These are phyloP conservation scores for Spathaspora hagerdaliae DNA, from an alignment of 805 yeast genomes.

Conservation along the genomic window DNA sequence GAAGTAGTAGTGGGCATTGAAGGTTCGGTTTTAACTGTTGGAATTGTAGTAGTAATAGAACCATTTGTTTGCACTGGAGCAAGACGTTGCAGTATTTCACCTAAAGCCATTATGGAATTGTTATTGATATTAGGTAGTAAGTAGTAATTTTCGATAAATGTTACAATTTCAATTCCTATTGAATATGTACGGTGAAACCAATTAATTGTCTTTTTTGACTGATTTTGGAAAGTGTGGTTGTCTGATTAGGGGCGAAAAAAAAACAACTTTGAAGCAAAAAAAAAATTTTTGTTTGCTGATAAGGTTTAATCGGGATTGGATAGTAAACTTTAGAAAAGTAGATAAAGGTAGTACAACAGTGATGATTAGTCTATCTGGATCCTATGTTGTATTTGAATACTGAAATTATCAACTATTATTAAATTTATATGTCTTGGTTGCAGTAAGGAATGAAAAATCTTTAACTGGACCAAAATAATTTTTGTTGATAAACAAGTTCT, in stretches of 20 bases:
- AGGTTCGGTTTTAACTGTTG: background rate
- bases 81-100: conserved; percentile 17
- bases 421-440: no score
- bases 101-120: conserved; percentile 6
- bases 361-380: no score
- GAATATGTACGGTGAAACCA: no score
- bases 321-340: no score
- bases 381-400: background rate
- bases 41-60: background rate
- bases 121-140: no score
- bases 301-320: background rate
- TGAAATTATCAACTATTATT: background rate
- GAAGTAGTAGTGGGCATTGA: background rate
- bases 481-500: no score
- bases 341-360: no score
- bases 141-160: no score
- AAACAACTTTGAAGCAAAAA: background rate
- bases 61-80: conserved; percentile 8
- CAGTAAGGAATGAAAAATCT: no score
- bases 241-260: background rate
- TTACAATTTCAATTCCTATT: no score
- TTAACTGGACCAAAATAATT: no score
- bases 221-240: background rate
- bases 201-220: background rate
- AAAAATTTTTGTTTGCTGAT: background rate